Conservation (phyloP, 192 early-diverging fungal genomes). For the Coemansia interrupta region DNA sequence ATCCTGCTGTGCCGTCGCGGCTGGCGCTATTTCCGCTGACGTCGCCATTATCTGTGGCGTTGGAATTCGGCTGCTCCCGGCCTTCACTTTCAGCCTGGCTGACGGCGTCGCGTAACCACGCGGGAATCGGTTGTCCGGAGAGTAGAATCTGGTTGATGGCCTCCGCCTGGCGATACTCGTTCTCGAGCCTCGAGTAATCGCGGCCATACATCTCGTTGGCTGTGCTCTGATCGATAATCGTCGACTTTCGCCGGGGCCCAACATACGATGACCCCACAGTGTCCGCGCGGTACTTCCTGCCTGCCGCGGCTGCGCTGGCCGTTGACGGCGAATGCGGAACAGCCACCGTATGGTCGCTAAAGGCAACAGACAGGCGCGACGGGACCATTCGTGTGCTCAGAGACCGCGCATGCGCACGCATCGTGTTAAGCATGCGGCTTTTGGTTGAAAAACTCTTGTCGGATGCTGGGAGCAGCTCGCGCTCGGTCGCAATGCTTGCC, state of each 20-base stretch:
- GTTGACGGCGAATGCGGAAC: neutral
- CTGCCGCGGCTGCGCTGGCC: neutral
- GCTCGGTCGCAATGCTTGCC: constrained; percentile 19
- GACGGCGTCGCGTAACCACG: constrained; percentile 47
- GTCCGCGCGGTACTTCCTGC: constrained; percentile 18
- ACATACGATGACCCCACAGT: constrained; percentile 1
- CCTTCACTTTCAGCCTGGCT: constrained; percentile 22
- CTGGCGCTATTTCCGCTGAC: too few species aligned
- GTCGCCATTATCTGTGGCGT: neutral
- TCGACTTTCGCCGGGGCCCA: neutral
- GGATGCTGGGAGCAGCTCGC: constrained; percentile 9
- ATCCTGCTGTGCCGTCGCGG: too few species aligned
- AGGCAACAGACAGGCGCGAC: constrained; percentile 27
- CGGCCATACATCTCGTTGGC: constrained; percentile 32
- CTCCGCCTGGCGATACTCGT: constrained; percentile 50
- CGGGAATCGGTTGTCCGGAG: constrained; percentile 47
- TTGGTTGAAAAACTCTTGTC: neutral
- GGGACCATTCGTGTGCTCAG: constrained; percentile 29
- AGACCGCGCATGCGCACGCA: constrained; percentile 42
- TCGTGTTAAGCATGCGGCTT: constrained; percentile 19
- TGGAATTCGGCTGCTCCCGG: neutral
- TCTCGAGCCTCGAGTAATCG: constrained; percentile 34
- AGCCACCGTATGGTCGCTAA: constrained; percentile 19
- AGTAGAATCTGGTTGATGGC: constrained; percentile 51
- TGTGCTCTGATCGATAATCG: constrained; percentile 9